Conservation (phyloP, 2,329 filamentous ascomycete genomes). For the Fulvia fulva region DNA sequence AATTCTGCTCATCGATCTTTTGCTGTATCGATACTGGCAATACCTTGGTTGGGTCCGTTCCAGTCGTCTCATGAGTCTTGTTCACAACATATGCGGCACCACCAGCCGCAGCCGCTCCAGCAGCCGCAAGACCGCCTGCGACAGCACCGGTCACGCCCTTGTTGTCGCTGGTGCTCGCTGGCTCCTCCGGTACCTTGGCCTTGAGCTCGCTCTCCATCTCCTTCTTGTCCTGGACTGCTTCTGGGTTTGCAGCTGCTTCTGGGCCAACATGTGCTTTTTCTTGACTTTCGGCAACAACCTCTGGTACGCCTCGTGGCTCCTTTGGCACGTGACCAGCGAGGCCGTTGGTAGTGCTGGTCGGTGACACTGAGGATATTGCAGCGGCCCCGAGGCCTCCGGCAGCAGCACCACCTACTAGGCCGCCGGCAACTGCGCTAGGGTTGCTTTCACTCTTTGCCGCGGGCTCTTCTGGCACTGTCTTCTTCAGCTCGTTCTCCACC, state of each 20-base stretch:
- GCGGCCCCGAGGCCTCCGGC: conserved; percentile 19
- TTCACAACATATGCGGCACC: conserved; percentile 35
- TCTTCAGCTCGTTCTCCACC: conserved; percentile 67
- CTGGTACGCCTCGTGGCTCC: conserved; percentile 50
- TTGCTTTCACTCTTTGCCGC: conserved; percentile 24
- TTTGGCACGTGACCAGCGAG: conserved; percentile 45
- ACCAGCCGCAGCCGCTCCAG: conserved; percentile 32
- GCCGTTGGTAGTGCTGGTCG: conserved; percentile 40
- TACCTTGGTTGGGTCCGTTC: conserved; percentile 47
- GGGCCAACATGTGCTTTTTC: conserved; percentile 57
- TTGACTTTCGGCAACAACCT: conserved; percentile 68
- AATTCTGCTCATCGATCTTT: conserved; percentile 35
- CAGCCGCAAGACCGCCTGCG: conserved; percentile 36
- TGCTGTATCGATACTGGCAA: conserved; percentile 42
- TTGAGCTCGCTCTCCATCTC: conserved; percentile 67
- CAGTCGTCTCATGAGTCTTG: conserved; percentile 38
- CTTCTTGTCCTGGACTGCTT: conserved; percentile 68
- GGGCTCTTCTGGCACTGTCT: conserved; percentile 53
- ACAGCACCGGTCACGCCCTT: conserved; percentile 40
- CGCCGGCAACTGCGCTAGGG: conserved; percentile 38
- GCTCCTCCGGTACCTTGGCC: conserved; percentile 54
- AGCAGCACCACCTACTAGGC: conserved; percentile 38
- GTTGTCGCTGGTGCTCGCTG: conserved; percentile 26
- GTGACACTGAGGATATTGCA: conserved; percentile 14
- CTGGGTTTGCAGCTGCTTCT: conserved; percentile 62